Base-by-base conservation (phyloP, 2,329 filamentous ascomycete species). In the Phaeoacremonium minimum region DNA sequence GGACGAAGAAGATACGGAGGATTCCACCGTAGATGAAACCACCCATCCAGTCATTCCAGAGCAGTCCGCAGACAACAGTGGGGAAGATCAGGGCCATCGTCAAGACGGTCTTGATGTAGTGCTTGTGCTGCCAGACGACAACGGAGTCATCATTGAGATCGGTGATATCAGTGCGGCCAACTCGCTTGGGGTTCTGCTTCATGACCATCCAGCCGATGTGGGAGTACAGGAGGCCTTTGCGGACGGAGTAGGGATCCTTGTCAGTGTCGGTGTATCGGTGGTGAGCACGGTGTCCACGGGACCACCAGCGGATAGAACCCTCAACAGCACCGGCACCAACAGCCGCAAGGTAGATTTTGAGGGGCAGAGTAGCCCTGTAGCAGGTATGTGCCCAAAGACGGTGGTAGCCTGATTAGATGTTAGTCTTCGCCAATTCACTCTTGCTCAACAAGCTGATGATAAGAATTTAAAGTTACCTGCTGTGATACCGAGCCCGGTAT, bases 191-290 rank as follows among this genome's bases (percentile, higher is more conserved):
- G 70, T 94, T 91, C 69, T 94, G 87, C 75, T 91, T 91, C 75
- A 94, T 81, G 55, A 94, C 66, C 86, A 94, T 93, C 87, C 87
- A 94, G 53, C 87, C 87, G 39, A 94, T 70, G 67, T 88, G 84
- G 36, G 79, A 88, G 75, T 90, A 91, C 49, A 88, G 66, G 33
- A 93, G 75, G 49, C 87, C 87, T 73, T 94, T 94, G 67, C 86
- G 83, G 51, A 94, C 87, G 16, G 85, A 90, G 72, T 94, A 94
- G 33, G 87, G 88, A 50, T 94, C 87, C 72, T 93, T 93, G 26
- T 90, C 85, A 55, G 87, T 94, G 58, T 94, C 88, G 69, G 88
- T 94, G 63, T 93, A 94, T 53, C 88, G 79, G 73, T 94, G 87
- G 63, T 94, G 87, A 53, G 87, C 85, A 49, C 88, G 83, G 69